Evolutionary conservation across 2,329 filamentous ascomycete species (phyloP).

Genomic region (Ascochyta rabiei): DNA sequence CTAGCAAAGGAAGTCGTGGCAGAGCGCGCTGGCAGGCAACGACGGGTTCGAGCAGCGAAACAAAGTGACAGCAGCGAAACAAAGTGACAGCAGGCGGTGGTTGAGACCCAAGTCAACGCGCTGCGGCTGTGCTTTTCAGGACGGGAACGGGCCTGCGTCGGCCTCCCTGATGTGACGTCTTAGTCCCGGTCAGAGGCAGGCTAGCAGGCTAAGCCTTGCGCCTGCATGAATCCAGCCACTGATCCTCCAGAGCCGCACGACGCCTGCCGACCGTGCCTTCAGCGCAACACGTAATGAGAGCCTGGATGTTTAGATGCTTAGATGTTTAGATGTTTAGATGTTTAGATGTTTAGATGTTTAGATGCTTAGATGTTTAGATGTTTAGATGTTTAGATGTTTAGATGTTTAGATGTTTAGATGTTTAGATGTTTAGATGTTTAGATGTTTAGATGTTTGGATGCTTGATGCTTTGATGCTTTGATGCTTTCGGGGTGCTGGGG

Average conservation of each 20-base stretch:
- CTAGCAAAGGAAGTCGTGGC: slow-evolving; percentile 3
- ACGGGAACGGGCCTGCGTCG: slow-evolving; percentile 2
- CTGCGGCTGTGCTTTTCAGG: slow-evolving; percentile 15
- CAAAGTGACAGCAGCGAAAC: slow-evolving; percentile 1
- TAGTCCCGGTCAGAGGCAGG: slow-evolving; percentile 1
- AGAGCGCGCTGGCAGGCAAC: neutral
- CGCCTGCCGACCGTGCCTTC: slow-evolving; percentile 6
- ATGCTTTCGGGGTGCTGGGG: slow-evolving; percentile 5
- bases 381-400: no score
- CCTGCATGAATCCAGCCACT: slow-evolving; percentile 12
- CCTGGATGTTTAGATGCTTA: slow-evolving; percentile 5
- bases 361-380: no score
- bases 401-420: no score
- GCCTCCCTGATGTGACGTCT: slow-evolving; percentile 16
- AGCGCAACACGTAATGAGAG: slow-evolving; percentile 13
- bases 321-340: no score
- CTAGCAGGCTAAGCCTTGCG: slow-evolving; percentile 11
- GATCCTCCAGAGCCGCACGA: slow-evolving; percentile 15
- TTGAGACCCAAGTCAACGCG: slow-evolving; percentile 12
- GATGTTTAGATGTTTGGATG: no score
- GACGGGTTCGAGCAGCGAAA: slow-evolving; percentile 2
- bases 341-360: no score
- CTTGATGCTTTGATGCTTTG: no score
- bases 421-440: no score
- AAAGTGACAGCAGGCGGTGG: slow-evolving; percentile 6